Evolutionary conservation across 306 rosid species (phyloP), one percentile per base, ranked within the genome.

Genomic region (Dryas drummondii): DNA sequence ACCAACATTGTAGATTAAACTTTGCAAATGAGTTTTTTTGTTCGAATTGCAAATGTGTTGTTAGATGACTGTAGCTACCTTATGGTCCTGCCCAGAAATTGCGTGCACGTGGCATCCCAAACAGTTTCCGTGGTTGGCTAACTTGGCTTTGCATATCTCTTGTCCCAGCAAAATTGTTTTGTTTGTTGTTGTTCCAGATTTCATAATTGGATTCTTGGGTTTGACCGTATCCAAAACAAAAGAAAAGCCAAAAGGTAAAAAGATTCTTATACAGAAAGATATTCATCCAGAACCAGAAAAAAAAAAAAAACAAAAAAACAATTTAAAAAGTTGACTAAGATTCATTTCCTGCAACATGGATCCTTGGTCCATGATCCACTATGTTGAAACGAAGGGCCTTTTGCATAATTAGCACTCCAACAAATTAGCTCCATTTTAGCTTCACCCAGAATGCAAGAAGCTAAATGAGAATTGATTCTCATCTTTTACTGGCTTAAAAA

Each of bases 151-250:
- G 73, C 26, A 53, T 70, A 70, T 70, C 63, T 19, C 6, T n/a
- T 40, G 63, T 70, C 74, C 74, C 50, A 70, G 50, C 63, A 41
- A 7, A 32, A 32, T 32, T 32, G 37, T 32, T 32, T 54, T 2
- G 60, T 69, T 51, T 70, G 74, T 70, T 53, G 9, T 32, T 32
- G 37, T 64, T 64, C n/a, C 14, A n/a, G 22, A 50, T 4, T 68
- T 68, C 60, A 32, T 50, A 14, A 53, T n/a, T 55, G 61, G 73
- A 32, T 51, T 69, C 61, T 52, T 15, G 62, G 49, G 64, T 2
- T 69, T 71, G 65, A 71, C 75, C 19, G 55, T 19, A 41, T 9
- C 41, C 75, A 41, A 70, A 70, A 19, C 75, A 41, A 70, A 70
- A 19, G 52, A 44, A 53, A 71, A 52, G 73, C 61, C 61, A 37